A percentile compares a stretch with the other conserved stretches of the same genome.
Evolutionary conservation across 306 rosid species (phyloP).

Genomic region (Delonix regia): DNA sequence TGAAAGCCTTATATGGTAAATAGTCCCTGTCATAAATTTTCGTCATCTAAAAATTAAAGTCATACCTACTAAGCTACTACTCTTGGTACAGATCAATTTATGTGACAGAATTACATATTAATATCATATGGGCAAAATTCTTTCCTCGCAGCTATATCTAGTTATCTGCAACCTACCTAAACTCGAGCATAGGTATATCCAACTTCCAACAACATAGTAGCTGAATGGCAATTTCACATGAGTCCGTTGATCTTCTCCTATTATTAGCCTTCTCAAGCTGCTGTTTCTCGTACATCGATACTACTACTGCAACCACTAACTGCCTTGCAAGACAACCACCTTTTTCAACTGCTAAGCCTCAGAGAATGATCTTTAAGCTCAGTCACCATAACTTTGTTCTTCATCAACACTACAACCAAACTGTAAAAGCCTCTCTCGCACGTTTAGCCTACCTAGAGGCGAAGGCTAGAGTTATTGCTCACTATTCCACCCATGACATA

Average conservation of each 20-base stretch:
- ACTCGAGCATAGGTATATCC: neutral
- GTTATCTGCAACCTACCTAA: neutral
- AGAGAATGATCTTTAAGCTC: neutral
- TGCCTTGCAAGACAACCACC: neutral
- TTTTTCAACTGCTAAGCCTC: neutral
- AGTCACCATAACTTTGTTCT: neutral
- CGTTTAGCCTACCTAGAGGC: neutral
- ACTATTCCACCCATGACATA: neutral
- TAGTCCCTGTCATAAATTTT: neutral
- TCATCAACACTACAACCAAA: neutral
- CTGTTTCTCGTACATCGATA: neutral
- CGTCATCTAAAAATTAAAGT: neutral
- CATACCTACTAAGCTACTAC: conserved; percentile 1
- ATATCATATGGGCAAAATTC: neutral
- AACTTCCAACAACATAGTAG: neutral
- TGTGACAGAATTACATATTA: neutral
- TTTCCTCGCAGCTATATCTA: neutral
- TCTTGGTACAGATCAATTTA: neutral
- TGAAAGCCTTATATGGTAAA: neutral
- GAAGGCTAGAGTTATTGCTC: neutral
- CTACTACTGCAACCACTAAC: neutral
- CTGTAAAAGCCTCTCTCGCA: neutral
- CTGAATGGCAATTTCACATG: neutral
- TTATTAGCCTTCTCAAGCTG: neutral
- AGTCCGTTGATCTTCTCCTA: neutral